Base-by-base conservation (phyloP, 495 filamentous ascomycete genomes). In the Pyrenula aspistea region DNA sequence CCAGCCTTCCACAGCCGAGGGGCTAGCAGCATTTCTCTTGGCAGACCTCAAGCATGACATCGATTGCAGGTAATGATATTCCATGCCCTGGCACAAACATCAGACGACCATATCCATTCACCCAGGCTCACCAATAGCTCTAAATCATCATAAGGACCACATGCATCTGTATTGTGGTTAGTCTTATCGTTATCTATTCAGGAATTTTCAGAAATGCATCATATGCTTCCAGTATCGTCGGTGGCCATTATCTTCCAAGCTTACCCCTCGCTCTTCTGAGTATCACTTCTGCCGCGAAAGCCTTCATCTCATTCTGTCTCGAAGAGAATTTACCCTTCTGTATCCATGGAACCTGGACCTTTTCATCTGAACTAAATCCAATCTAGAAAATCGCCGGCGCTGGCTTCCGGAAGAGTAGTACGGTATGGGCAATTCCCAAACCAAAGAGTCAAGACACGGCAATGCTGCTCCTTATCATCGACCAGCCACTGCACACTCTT, bases 381-480 rank as follows among this genome's bases (percentile, higher is more conserved):
- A n/a, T n/a, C n/a, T n/a, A n/a, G n/a, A n/a, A n/a, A n/a, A n/a
- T n/a, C n/a, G n/a, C n/a, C n/a, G n/a, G n/a, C n/a, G n/a, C n/a
- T n/a, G n/a, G n/a, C n/a, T 42, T 42, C 8, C 31, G 31, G 4
- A 15, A 15, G 15, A 42, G 31, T 15, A 8, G 8, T 42, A 4
- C 24, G 65, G 59, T 19, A 83, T 83, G 82, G 81, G 81, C 23
- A 83, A 83, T 58, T 76, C 77, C 24, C 75, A 82, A 59, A 81
- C 79, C 20, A 84, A 82, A 67, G 81, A 83, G 65, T 69, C 75
- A 50, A 74, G 80, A 53, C 62, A 72, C 49, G 55, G 61, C 56
- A 54, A 57, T 52, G 56, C 60, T 25, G 64, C 60, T 58, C 55
- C 66, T 61, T 52, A 61, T 66, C 24, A 50, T 63, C 20, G 69